Base-by-base conservation (phyloP, 768 basidiomycete species). In the Xerocomus spinulosus region DNA sequence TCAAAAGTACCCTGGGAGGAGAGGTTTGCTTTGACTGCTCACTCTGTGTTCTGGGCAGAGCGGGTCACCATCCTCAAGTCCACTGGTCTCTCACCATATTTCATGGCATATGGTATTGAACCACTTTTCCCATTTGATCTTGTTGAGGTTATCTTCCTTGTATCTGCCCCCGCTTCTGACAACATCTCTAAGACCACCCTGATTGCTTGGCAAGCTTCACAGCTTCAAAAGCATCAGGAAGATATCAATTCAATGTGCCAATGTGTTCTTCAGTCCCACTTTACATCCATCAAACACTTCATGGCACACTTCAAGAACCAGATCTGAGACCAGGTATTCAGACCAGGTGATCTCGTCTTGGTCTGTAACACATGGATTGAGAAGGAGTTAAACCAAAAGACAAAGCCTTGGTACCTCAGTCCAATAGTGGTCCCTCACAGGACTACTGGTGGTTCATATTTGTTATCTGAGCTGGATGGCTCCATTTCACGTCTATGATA, bases 101-200 rank as follows among this genome's bases (percentile, higher is more conserved):
- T 53, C 32, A 42, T 49, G 15, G 39, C 42, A 1, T 34, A 71
- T 44, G 62, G 70, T 4, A 26, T 57, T 0, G 57, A 68, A 13
- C 62, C 65, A 0, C 38, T 71, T 0, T 58, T 70, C 17, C 51
- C 63, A 0, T 64, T 67, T 38, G 62, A 70, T 24, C 24, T 69
- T 0, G 14, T 52, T 0, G 63, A 73, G 28, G 46, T 46, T 0
- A 71, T 60, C 0, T 70, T 44, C 12, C 34, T 55, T 2, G 1
- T 52, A 0, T 42, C 46, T 3, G 4, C 15, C 9, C 37, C 20
- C 2, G 23, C 14, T 15, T 8, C 37, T 38, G 14, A 38, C 3
- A 1, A 1, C 17, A 14, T 28, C 9, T 25, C 25, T 28, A 40
- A 7, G 9, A 9, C 39, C 13, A 9, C 4, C 2, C 25, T 40